phyloP scores from a whole-genome alignment of 495 filamentous ascomycete species.

The Bombardia bombarda region DNA sequence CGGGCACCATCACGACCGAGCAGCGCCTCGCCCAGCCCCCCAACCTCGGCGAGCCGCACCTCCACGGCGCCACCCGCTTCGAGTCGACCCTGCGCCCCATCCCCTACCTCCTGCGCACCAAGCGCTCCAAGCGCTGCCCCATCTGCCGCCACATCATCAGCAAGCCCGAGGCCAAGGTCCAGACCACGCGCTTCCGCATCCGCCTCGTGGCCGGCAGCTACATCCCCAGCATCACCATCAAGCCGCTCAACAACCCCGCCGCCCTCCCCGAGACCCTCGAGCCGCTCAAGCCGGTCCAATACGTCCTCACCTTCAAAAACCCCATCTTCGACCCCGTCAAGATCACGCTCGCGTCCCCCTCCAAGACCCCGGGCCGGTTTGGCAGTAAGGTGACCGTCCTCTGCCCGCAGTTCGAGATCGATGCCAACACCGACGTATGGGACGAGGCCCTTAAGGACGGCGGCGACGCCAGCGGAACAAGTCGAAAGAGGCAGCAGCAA shows the following conservation, averaged over 20 bases:
- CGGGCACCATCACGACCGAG: slow-evolving; percentile 28
- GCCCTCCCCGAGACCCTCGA: slow-evolving; percentile 34
- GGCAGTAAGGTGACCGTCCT: slow-evolving; percentile 79
- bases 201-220: slow-evolving; percentile 81
- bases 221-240: slow-evolving; percentile 71
- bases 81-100: slow-evolving; percentile 65
- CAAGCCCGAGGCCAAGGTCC: slow-evolving; percentile 86
- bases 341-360: slow-evolving; percentile 80
- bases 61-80: slow-evolving; percentile 50
- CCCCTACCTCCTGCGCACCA: slow-evolving; percentile 75
- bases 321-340: slow-evolving; percentile 86
- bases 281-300: slow-evolving; percentile 67
- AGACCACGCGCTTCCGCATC: slow-evolving; percentile 80
- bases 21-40: slow-evolving; percentile 33
- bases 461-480: neutral
- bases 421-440: slow-evolving; percentile 92
- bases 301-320: slow-evolving; percentile 82
- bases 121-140: slow-evolving; percentile 86
- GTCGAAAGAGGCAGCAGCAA: no score
- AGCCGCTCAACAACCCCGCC: slow-evolving; percentile 48
- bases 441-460: slow-evolving; percentile 71
- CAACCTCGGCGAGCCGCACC: slow-evolving; percentile 25
- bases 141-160: slow-evolving; percentile 91
- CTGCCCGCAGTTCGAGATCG: slow-evolving; percentile 90
- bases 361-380: slow-evolving; percentile 69